phyloP scores from a whole-genome alignment of 2,329 filamentous ascomycete genomes.

The Didymella arachidicola region DNA sequence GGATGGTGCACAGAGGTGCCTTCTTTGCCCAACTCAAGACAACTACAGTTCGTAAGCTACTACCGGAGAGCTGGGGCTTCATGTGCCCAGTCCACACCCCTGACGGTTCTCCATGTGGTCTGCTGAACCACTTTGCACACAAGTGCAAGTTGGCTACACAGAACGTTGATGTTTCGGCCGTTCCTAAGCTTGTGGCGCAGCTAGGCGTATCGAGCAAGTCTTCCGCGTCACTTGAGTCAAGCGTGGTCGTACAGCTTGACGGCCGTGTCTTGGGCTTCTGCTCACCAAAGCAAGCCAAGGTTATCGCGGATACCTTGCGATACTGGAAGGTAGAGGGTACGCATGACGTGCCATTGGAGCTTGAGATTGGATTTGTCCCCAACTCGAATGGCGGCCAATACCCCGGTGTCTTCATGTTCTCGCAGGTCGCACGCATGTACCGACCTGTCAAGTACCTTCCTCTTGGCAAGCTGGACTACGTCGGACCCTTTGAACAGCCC shows the following conservation, averaged over 20 bases:
- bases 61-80: constrained; percentile 98
- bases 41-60: constrained; percentile 91
- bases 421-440: constrained; percentile 82
- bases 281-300: constrained; percentile 79
- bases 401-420: constrained; percentile 93
- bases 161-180: constrained; percentile 73
- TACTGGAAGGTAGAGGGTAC: constrained; percentile 95
- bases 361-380: constrained; percentile 93
- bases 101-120: constrained; percentile 91
- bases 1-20: constrained; percentile 97
- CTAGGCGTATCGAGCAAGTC: constrained; percentile 80
- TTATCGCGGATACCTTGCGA: constrained; percentile 84
- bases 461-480: constrained; percentile 82
- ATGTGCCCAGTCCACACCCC: constrained; percentile 97
- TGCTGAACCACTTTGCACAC: constrained; percentile 93
- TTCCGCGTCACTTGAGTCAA: constrained; percentile 81
- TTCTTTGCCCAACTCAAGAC: constrained; percentile 99
- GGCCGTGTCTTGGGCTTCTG: constrained; percentile 91
- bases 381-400: constrained; percentile 91
- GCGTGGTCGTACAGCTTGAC: constrained; percentile 88
- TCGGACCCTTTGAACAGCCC: constrained; percentile 94
- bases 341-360: constrained; percentile 78
- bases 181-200: constrained; percentile 77
- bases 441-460: constrained; percentile 92
- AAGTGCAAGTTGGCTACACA: constrained; percentile 90